Percentiles rank a stretch among this genome's conserved stretches.
phyloP scores from a whole-genome alignment of 2,329 filamentous ascomycete genomes.

The Arachnopeziza araneosa region DNA sequence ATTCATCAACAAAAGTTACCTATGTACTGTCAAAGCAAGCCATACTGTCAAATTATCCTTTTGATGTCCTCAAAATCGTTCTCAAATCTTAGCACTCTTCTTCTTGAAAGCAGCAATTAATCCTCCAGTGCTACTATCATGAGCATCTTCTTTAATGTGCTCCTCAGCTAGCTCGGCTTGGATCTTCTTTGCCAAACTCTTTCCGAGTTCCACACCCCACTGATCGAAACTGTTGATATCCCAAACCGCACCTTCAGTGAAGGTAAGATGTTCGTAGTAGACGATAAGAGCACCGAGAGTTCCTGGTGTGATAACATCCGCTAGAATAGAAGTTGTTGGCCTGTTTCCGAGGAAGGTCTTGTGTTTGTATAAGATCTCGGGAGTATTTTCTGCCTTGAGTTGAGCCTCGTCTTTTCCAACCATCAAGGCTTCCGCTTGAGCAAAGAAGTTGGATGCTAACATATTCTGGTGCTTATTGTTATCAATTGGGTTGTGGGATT shows the following conservation, averaged over 20 bases:
- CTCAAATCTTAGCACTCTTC: constrained; percentile 26
- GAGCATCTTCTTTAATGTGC: constrained; percentile 58
- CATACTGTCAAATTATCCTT: background rate
- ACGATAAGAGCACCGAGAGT: constrained; percentile 93
- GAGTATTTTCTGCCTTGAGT: constrained; percentile 68
- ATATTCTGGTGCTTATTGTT: constrained; percentile 94
- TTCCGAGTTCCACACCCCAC: constrained; percentile 98
- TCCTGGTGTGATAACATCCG: constrained; percentile 85
- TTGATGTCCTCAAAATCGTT: background rate
- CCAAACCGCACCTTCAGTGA: constrained; percentile 96
- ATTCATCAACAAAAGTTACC: background rate
- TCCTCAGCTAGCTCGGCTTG: constrained; percentile 75
- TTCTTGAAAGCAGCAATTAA: constrained; percentile 92
- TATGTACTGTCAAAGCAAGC: background rate
- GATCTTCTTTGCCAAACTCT: constrained; percentile 91
- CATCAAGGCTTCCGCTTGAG: constrained; percentile 85
- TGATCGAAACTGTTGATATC: constrained; percentile 99
- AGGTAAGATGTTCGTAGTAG: constrained; percentile 98
- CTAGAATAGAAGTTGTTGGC: constrained; percentile 89
- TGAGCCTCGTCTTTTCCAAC: constrained; percentile 80
- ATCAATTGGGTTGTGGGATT: constrained; percentile 94
- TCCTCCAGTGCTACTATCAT: constrained; percentile 84
- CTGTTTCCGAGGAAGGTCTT: constrained; percentile 99
- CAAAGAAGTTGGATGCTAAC: constrained; percentile 88
- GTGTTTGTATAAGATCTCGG: constrained; percentile 80